phyloP scores from a whole-genome alignment of 2,329 filamentous ascomycete species.

The Diaporthe amygdali region DNA sequence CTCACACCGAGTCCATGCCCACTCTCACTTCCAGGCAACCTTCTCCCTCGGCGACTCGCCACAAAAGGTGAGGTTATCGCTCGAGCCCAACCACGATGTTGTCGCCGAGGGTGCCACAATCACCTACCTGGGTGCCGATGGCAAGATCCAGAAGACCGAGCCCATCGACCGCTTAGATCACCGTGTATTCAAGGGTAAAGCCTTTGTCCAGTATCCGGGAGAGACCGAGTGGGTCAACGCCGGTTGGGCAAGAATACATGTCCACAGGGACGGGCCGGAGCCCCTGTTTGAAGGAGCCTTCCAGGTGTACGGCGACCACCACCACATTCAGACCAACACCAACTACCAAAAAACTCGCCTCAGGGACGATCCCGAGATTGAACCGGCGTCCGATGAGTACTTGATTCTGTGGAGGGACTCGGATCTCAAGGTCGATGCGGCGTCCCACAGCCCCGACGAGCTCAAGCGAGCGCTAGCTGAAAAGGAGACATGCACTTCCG shows the following conservation, averaged over 20 bases:
- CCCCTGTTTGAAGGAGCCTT: conserved; percentile 94
- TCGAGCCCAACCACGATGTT: conserved; percentile 92
- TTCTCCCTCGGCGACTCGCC: conserved; percentile 74
- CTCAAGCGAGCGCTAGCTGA: conserved; percentile 63
- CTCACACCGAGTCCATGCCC: conserved; percentile 77
- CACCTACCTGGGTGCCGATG: conserved; percentile 74
- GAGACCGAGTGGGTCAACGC: conserved; percentile 75
- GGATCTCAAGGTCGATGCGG: conserved; percentile 63
- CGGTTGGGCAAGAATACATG: conserved; percentile 84
- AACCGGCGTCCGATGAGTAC: conserved; percentile 65
- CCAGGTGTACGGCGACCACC: conserved; percentile 78
- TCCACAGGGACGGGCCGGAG: conserved; percentile 75
- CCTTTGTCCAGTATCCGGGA: conserved; percentile 70
- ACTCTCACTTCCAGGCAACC: conserved; percentile 83
- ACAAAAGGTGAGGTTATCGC: conserved; percentile 75
- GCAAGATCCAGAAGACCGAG: conserved; percentile 69
- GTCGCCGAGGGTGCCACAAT: conserved; percentile 78
- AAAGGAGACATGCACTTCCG: conserved; percentile 69
- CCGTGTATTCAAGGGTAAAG: conserved; percentile 81
- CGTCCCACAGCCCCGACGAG: conserved; percentile 57
- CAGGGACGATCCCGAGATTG: conserved; percentile 70
- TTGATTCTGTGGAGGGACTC: conserved; percentile 95
- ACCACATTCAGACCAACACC: conserved; percentile 80
- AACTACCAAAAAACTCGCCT: conserved; percentile 78
- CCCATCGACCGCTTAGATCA: conserved; percentile 74